A percentile compares a stretch with the other conserved stretches of the same genome.
Evolutionary conservation across 1,139 yeast species (phyloP).

Genomic region (Yamadazyma diospyri): DNA sequence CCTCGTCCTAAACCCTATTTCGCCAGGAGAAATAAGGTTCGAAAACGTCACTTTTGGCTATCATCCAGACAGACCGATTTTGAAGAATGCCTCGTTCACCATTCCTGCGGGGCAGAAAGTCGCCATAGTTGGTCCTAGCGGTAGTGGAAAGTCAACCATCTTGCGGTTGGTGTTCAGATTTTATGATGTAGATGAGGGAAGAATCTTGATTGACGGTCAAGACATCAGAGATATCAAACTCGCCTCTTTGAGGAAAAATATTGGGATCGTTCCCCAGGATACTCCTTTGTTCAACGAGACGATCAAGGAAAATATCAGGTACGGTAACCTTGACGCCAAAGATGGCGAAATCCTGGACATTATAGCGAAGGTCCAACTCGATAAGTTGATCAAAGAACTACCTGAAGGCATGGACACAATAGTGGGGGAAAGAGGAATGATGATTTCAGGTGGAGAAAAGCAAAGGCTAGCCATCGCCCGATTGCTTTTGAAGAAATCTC

Average conservation of each 20-base stretch:
- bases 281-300: slow-evolving; percentile 94
- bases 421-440: slow-evolving; percentile 98
- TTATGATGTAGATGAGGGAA: slow-evolving; percentile 77
- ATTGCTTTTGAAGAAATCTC: slow-evolving; percentile 75
- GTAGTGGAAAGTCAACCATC: slow-evolving; percentile 92
- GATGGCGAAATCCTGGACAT: slow-evolving; percentile 69
- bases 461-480: slow-evolving; percentile 94
- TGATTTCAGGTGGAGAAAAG: slow-evolving; percentile 98
- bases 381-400: slow-evolving; percentile 57
- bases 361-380: slow-evolving; percentile 68
- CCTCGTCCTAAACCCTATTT: slow-evolving; percentile 38
- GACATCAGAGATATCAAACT: slow-evolving; percentile 75
- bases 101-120: slow-evolving; percentile 91
- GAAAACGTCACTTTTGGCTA: slow-evolving; percentile 94
- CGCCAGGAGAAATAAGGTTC: slow-evolving; percentile 73
- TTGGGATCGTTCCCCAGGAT: slow-evolving; percentile 97
- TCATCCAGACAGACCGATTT: slow-evolving; percentile 82
- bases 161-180: slow-evolving; percentile 81
- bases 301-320: slow-evolving; percentile 79
- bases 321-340: slow-evolving; percentile 74
- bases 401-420: slow-evolving; percentile 84
- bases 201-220: slow-evolving; percentile 84
- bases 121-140: slow-evolving; percentile 94
- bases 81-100: slow-evolving; percentile 74
- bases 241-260: slow-evolving; percentile 65